Evolutionary conservation across 2,329 filamentous ascomycete genomes (phyloP), one percentile per base, ranked within the genome.

Genomic region (Thielaviopsis cerberus): DNA sequence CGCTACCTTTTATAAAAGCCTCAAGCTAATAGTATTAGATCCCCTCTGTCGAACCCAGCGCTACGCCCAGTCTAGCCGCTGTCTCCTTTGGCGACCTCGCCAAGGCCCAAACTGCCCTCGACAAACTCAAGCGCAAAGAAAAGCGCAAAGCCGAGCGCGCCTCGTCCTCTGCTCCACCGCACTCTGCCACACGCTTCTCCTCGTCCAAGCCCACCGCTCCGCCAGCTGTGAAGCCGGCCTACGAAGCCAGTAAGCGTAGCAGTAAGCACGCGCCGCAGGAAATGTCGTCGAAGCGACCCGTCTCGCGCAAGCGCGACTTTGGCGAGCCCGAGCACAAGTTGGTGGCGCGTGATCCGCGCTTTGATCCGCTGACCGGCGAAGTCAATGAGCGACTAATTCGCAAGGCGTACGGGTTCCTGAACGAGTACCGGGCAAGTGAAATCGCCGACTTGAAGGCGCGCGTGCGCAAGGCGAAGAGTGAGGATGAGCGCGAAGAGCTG

Each of bases 81-180:
- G 81, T 96, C 63, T 92, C 89, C 24, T 96, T 97, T 66, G 90
- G 89, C 62, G 86, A 87, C n/a, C 75, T 96, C 48, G 88, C 87
- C 63, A 87, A 88, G 74, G 90, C 89, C 1, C 88, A 94, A 72
- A 83, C 83, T 45, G 78, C 81, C 0, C 71, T 94, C 30, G 63
- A 66, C 54, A 52, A 66, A 24, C 60, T 64, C 11, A 57, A 61
- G 20, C 66, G 64, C 24, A 66, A 65, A 59, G 63, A 64, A 55
- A 66, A 65, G 54, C 58, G 65, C 58, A 61, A 63, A 65, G 64
- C 45, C 6, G 55, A 52, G 17, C 55, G 56, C 37, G 22, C 45
- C 15, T 24, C 57, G 15, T n/a, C 37, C n/a, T n/a, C n/a, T n/a
- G 4, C 4, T 5, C 30, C 4, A 41, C 34, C 34, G 13, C 15